These are phyloP conservation scores for Yamadazyma blattariae DNA, from an alignment of 1,139 yeast species.

Conservation along the genomic window DNA sequence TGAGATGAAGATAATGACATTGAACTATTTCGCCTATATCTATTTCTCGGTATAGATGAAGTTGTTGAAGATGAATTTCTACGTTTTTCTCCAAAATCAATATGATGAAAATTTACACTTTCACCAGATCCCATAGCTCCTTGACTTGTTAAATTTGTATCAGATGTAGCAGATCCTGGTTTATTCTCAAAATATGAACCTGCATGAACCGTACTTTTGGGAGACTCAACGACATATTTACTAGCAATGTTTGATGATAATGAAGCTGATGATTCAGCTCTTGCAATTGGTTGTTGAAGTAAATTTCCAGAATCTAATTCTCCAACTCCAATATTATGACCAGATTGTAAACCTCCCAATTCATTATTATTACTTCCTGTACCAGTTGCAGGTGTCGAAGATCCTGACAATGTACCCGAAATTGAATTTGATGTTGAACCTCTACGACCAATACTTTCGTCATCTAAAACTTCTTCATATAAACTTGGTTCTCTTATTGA, in stretches of 20 bases:
- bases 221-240: slow-evolving; percentile 4
- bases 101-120: background rate
- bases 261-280: slow-evolving; percentile 7
- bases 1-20: slow-evolving; percentile 13
- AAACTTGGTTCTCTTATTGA: slow-evolving; percentile 12
- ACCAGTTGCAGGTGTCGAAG: background rate
- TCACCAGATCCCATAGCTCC: background rate
- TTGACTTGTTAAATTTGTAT: background rate
- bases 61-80: slow-evolving; percentile 13
- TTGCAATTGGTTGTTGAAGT: background rate
- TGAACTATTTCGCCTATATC: slow-evolving; percentile 14
- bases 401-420: background rate
- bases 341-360: no score
- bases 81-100: slow-evolving; percentile 7
- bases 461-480: slow-evolving; percentile 9
- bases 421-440: slow-evolving; percentile 1
- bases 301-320: background rate
- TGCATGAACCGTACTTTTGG: background rate
- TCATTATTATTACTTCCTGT: background rate
- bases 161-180: background rate
- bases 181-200: slow-evolving; percentile 5
- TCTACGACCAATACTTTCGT: background rate
- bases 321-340: no score
- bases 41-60: slow-evolving; percentile 9
- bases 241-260: slow-evolving; percentile 11